Evolutionary conservation across 1,284 basidiomycete species (phyloP).

Genomic region (Pulveroboletus sp.): DNA sequence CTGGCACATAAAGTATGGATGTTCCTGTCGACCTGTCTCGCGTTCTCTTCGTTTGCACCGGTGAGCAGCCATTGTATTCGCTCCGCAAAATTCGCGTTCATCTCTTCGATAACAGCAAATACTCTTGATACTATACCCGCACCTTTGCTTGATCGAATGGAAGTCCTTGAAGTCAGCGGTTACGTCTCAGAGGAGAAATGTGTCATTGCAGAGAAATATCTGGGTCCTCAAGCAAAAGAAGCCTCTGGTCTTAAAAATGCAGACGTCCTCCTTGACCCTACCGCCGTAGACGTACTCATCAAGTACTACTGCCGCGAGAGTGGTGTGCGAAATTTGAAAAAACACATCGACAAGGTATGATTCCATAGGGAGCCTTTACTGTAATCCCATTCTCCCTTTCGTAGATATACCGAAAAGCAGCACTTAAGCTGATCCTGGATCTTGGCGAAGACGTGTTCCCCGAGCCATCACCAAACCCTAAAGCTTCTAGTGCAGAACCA

Average conservation of each 20-base stretch:
- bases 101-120: constrained; percentile 55
- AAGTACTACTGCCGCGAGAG: constrained; percentile 97
- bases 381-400: neutral
- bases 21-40: constrained; percentile 96
- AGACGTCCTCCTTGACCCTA: constrained; percentile 77
- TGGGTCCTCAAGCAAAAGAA: constrained; percentile 94
- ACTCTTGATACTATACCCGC: constrained; percentile 95
- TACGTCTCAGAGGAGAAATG: constrained; percentile 98
- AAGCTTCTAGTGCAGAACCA: constrained; percentile 23
- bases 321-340: constrained; percentile 93
- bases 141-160: constrained; percentile 95
- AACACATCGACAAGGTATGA: constrained; percentile 90
- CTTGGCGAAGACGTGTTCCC: constrained; percentile 89
- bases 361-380: neutral
- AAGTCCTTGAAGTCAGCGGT: constrained; percentile 94
- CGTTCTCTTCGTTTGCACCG: constrained; percentile 96
- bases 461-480: constrained; percentile 48
- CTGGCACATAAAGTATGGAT: constrained; percentile 68
- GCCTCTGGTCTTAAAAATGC: constrained; percentile 84
- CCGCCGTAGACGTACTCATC: constrained; percentile 88
- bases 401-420: constrained; percentile 97
- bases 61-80: constrained; percentile 33
- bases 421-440: constrained; percentile 89
- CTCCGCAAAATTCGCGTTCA: neutral
- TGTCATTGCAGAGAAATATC: constrained; percentile 89